A percentile compares a stretch with the other conserved stretches of the same genome.
Conservation (phyloP, 371 early-diverging fungal species). For the Mucor sp. region DNA sequence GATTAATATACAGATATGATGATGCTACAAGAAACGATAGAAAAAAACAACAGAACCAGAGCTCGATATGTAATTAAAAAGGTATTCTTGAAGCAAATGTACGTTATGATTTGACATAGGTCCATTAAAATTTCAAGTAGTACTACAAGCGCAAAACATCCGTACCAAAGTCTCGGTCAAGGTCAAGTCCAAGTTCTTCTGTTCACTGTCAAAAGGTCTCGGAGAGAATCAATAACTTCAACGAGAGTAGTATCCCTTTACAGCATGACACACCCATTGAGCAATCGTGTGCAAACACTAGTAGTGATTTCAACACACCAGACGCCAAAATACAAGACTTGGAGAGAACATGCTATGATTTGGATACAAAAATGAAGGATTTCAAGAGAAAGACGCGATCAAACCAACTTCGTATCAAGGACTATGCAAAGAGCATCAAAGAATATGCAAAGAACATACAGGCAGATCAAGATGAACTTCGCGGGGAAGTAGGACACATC, state of each 20-base stretch:
- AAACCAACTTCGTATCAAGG: not conserved
- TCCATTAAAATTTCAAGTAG: not conserved
- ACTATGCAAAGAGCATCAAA: not conserved
- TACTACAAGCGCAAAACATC: not conserved
- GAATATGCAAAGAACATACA: not conserved
- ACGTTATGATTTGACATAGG: not conserved
- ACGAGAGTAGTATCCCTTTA: not conserved
- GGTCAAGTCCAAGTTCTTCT: too few species aligned
- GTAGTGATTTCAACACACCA: not conserved
- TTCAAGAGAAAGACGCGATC: not conserved
- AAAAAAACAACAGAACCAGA: not conserved
- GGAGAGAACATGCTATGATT: not conserved
- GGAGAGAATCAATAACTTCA: not conserved
- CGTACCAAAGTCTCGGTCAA: too few species aligned
- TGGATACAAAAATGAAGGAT: not conserved
- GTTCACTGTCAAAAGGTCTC: too few species aligned
- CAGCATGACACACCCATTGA: too few species aligned
- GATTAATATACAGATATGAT: not conserved
- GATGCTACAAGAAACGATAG: not conserved
- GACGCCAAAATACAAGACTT: not conserved
- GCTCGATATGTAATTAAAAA: not conserved
- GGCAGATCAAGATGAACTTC: not conserved
- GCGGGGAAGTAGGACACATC: not conserved
- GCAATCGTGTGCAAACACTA: too few species aligned
- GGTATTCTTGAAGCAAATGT: not conserved